Evolutionary conservation across 2,329 filamentous ascomycete genomes (phyloP), one percentile per base, ranked within the genome.

Genomic region (Leptographium radiaticola): DNA sequence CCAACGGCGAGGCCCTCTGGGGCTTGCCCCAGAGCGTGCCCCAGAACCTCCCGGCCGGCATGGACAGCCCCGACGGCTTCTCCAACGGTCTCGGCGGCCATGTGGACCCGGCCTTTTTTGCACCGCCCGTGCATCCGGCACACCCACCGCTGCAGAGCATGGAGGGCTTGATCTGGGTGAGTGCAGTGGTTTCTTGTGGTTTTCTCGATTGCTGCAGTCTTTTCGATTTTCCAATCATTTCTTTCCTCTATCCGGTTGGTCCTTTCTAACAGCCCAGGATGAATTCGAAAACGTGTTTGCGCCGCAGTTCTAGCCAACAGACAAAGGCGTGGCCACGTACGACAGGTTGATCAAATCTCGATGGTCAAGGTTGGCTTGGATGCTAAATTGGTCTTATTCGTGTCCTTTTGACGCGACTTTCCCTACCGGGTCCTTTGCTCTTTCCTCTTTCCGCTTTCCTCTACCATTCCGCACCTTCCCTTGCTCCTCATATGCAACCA

Each of bases 1-100:
- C 71, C 6, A 71, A 75, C 55, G 72, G 73, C 5, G 72, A 76
- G 57, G 69, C 68, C 0, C 62, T 76, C 13, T 77, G 73, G 72
- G 65, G 66, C 25, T 55, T 71, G 9, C 51, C 56, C 5, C 68
- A 71, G 13, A 67, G 66, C 25, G 55, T 71, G 9, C 51, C 54
- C 2, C 68, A 71, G 15, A 66, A 68, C 2, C 66, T 62, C 33
- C 66, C 67, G 46, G 63, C 65, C 1, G 45, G 45, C 31, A 48
- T 20, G 15, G 65, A 66, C 8, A 74, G 71, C 54, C 71, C 72
- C 0, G 70, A 68, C 49, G 69, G 68, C 42, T 47, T 53, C 15
- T 3, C 33, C 31, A 16, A 11, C 2, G 52, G 31, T 2, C 33
- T 45, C 15, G 44, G 44, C 30, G 31, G 44, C 30, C 9, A 15